Evolutionary conservation across 129 eudicot genomes (phyloP).

Genomic region (Flaveria trinervia): DNA sequence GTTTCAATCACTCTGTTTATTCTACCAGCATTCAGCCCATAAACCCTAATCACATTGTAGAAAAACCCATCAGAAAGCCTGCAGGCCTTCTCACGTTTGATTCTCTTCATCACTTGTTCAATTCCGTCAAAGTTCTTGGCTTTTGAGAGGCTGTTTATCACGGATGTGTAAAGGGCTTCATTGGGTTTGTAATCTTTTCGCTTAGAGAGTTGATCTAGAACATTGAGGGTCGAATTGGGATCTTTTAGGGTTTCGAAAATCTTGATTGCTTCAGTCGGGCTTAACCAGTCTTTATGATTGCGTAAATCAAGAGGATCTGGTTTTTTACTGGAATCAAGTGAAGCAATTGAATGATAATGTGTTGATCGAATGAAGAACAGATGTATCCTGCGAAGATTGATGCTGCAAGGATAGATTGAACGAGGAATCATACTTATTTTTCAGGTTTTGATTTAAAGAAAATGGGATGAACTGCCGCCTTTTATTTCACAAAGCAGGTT

Average conservation of each 20-base stretch:
- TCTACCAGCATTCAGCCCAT: constrained; percentile 69
- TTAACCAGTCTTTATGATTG: constrained; percentile 83
- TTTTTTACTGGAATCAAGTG: constrained; percentile 30
- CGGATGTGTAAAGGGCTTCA: constrained; percentile 63
- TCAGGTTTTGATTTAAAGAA: background rate
- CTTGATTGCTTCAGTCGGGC: constrained; percentile 63
- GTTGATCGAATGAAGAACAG: constrained; percentile 20
- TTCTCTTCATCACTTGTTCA: constrained; percentile 55
- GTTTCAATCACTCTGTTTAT: constrained; percentile 62
- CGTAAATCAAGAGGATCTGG: constrained; percentile 36
- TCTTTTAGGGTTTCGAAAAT: constrained; percentile 61
- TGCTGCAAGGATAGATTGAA: constrained; percentile 18
- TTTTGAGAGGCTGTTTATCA: constrained; percentile 56
- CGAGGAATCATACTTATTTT: constrained; percentile 28
- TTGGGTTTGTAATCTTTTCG: constrained; percentile 85
- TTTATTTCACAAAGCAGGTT: no score
- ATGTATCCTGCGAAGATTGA: constrained; percentile 29
- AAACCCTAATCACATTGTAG: constrained; percentile 57
- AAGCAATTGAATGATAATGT: constrained; percentile 30
- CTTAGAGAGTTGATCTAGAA: constrained; percentile 53
- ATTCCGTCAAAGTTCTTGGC: constrained; percentile 67
- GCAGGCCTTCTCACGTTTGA: constrained; percentile 55
- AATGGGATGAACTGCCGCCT: background rate
- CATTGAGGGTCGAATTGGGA: constrained; percentile 55
- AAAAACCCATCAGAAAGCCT: constrained; percentile 75